phyloP scores from a whole-genome alignment of 108 stramenopile genomes.

The Bacterosira constricta region DNA sequence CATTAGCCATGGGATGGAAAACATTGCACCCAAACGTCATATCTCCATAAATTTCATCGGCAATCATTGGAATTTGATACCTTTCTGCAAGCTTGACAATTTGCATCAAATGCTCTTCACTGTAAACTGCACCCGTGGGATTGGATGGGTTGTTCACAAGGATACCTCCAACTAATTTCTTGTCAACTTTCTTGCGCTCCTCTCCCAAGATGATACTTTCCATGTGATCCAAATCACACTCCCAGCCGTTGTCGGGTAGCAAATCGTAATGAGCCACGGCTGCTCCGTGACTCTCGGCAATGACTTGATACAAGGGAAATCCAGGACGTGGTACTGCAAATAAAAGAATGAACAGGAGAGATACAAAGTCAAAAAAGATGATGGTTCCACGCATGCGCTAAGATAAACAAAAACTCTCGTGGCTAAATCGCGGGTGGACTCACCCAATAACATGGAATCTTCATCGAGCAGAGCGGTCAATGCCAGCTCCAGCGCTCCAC shows the following conservation, averaged over 20 bases:
- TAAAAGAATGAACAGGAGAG: neutral
- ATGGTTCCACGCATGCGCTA: too few relatives aligned
- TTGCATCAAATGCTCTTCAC: slow-evolving; percentile 66
- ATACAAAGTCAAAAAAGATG: neutral
- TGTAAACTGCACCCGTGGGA: slow-evolving; percentile 92
- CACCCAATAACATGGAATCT: slow-evolving; percentile 66
- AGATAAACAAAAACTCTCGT: too few relatives aligned
- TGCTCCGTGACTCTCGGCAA: slow-evolving; percentile 87
- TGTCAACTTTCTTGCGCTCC: neutral
- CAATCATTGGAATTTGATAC: slow-evolving; percentile 76
- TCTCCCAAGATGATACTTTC: slow-evolving; percentile 50
- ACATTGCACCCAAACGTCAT: slow-evolving; percentile 64
- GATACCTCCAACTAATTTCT: slow-evolving; percentile 68
- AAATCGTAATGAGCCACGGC: slow-evolving; percentile 79
- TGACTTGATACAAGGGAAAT: slow-evolving; percentile 91
- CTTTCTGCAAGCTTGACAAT: slow-evolving; percentile 67
- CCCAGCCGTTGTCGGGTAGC: slow-evolving; percentile 77
- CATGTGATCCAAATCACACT: slow-evolving; percentile 83
- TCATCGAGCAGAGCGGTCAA: slow-evolving; percentile 74
- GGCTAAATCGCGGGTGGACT: too few relatives aligned
- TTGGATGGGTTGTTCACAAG: slow-evolving; percentile 94
- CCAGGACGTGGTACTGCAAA: slow-evolving; percentile 82
- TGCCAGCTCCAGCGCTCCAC: slow-evolving; percentile 87
- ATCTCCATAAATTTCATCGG: slow-evolving; percentile 95
- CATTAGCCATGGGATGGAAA: slow-evolving; percentile 77